These are phyloP conservation scores for Nothophaeocryptopus gaeumannii DNA, from an alignment of 2,329 filamentous ascomycete species.

Conservation along the genomic window DNA sequence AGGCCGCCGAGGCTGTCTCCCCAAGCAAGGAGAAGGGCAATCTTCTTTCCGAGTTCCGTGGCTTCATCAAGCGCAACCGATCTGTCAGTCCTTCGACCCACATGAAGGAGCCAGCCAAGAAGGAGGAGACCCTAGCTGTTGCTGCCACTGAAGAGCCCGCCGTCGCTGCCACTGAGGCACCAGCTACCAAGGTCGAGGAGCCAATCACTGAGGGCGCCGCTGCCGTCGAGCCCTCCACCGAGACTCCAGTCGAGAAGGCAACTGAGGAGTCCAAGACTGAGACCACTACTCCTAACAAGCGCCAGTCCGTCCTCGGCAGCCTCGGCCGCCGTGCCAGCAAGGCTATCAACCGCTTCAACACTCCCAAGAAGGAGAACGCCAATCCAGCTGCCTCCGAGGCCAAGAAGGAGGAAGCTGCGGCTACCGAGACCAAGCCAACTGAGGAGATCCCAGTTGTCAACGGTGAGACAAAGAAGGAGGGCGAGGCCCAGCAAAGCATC, in stretches of 20 bases:
- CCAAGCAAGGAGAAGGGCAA: conserved; percentile 36
- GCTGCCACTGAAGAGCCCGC: conserved; percentile 28
- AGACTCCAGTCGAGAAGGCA: no score
- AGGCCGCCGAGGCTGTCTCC: conserved; percentile 29
- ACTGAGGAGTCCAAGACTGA: conserved; percentile 19
- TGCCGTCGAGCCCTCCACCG: conserved; percentile 31
- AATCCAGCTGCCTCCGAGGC: conserved; percentile 20
- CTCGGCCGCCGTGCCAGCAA: conserved; percentile 37
- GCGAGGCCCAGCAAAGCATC: conserved; percentile 27
- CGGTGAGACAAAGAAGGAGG: conserved; percentile 23
- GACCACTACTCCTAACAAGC: conserved; percentile 31
- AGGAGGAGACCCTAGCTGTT: conserved; percentile 28
- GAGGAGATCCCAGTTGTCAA: conserved; percentile 24
- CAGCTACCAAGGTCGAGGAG: conserved; percentile 25
- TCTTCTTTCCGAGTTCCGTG: conserved; percentile 31
- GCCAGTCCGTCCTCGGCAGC: conserved; percentile 33
- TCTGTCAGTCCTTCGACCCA: conserved; percentile 37
- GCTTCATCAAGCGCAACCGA: conserved; percentile 36
- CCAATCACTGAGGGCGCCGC: conserved; percentile 29
- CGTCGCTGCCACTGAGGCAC: conserved; percentile 24
- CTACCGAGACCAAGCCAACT: conserved; percentile 25
- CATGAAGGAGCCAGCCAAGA: conserved; percentile 36
- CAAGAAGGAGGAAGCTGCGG: conserved; percentile 23
- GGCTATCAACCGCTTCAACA: conserved; percentile 31
- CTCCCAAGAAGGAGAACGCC: conserved; percentile 32